These are phyloP conservation scores for Kodamaea derodonti DNA, from an alignment of 1,139 yeast genomes.

Conservation along the genomic window DNA sequence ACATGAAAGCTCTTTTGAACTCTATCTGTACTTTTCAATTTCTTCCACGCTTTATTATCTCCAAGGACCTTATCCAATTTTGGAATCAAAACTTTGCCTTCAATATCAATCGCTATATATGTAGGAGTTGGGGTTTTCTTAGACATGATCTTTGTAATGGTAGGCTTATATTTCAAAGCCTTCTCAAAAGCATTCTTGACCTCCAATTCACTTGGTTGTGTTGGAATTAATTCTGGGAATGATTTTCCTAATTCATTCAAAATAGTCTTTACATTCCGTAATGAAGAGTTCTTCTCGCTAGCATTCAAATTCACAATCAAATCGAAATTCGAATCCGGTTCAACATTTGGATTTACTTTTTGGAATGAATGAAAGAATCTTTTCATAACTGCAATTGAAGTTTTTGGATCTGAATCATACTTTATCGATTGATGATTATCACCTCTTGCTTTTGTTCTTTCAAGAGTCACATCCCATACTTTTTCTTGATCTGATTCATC, in stretches of 20 bases:
- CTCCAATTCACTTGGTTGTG: conserved; percentile 37
- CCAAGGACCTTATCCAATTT: conserved; percentile 9
- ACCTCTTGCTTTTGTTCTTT: conserved; percentile 67
- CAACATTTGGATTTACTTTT: conserved; percentile 38
- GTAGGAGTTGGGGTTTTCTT: conserved; percentile 13
- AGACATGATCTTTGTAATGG: conserved; percentile 26
- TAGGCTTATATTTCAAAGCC: conserved; percentile 54
- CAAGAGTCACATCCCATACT: conserved; percentile 50
- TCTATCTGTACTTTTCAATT: conserved; percentile 17
- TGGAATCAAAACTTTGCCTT: conserved; percentile 4
- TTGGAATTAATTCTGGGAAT: conserved; percentile 47
- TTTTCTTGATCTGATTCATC: conserved; percentile 10
- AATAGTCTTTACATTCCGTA: conserved; percentile 47
- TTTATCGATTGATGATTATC: conserved; percentile 89
- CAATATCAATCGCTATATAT: conserved; percentile 29
- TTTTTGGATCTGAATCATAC: conserved; percentile 36
- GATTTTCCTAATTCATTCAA: conserved; percentile 31
- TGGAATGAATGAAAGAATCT: conserved; percentile 74
- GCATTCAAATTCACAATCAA: conserved; percentile 51
- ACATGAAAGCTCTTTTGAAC: conserved; percentile 68
- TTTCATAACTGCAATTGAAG: conserved; percentile 58
- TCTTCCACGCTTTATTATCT: conserved; percentile 25
- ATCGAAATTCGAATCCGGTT: conserved; percentile 72
- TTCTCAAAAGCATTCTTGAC: conserved; percentile 39
- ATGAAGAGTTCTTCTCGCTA: conserved; percentile 41